Conservation (phyloP, 306 rosid genomes). For the Neltuma alba region DNA sequence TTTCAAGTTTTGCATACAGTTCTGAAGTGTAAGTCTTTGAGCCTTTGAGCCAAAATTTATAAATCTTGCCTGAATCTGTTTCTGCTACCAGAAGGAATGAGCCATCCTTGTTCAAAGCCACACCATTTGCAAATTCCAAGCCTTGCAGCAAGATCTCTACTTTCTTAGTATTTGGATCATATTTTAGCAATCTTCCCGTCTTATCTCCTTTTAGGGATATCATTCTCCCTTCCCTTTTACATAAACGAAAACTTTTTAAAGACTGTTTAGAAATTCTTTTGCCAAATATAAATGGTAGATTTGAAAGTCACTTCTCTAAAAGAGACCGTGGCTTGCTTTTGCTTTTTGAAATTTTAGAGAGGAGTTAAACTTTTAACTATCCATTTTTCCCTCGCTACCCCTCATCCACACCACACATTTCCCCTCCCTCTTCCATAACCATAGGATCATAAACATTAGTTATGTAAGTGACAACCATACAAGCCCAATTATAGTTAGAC, state of each 20-base stretch:
- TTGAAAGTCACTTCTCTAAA: neutral
- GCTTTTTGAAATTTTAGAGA: too few species aligned
- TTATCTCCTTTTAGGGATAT: conserved; percentile 39
- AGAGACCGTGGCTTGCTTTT: too few species aligned
- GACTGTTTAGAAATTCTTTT: neutral
- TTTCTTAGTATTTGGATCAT: neutral
- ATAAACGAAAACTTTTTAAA: neutral
- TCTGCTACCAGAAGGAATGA: conserved; percentile 52
- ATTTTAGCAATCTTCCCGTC: conserved; percentile 52
- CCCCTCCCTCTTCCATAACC: too few species aligned
- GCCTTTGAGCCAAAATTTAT: conserved; percentile 48
- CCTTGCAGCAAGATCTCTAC: conserved; percentile 41
- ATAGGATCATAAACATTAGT: too few species aligned
- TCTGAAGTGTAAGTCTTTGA: conserved; percentile 26
- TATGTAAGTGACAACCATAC: too few species aligned
- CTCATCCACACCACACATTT: too few species aligned
- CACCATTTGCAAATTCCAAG: conserved; percentile 57
- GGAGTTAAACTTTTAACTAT: too few species aligned
- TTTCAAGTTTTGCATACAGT: conserved; percentile 33
- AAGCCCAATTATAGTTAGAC: too few species aligned
- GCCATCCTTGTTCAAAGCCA: conserved; percentile 52
- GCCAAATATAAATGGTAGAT: neutral
- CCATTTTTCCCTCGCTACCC: too few species aligned
- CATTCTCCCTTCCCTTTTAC: conserved; percentile 16
- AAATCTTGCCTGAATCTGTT: conserved; percentile 5